Conservation (phyloP, 495 filamentous ascomycete genomes). For the Xylaria grammica region DNA sequence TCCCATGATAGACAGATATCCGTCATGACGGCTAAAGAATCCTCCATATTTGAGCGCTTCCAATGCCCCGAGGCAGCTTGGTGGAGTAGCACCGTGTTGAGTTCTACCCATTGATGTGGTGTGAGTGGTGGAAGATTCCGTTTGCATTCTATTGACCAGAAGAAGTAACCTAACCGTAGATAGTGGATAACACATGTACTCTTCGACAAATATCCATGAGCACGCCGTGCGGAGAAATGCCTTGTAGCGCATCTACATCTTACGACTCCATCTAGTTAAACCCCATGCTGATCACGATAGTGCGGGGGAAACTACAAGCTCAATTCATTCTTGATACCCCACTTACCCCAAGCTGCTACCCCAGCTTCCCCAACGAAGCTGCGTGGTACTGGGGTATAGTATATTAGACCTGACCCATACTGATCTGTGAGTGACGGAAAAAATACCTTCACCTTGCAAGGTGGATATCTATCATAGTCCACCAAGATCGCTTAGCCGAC, state of each 20-base stretch:
- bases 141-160: background rate
- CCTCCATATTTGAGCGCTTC: background rate
- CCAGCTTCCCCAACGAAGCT: conserved; percentile 10
- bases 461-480: background rate
- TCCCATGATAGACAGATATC: background rate
- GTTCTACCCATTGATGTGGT: background rate
- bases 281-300: background rate
- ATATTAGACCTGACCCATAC: background rate
- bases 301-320: conserved; percentile 1
- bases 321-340: background rate
- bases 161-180: no score
- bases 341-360: background rate
- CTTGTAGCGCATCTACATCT: background rate
- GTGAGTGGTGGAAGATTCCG: conserved; percentile 17
- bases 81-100: background rate
- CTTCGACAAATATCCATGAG: background rate
- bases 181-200: background rate
- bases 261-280: background rate
- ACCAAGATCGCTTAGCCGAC: background rate
- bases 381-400: background rate
- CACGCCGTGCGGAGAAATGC: background rate
- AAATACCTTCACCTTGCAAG: conserved; percentile 17
- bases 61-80: background rate
- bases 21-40: background rate
- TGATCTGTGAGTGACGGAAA: conserved; percentile 15